phyloP scores from a whole-genome alignment of 2,329 filamentous ascomycete species.

The Cercospora beticola region DNA sequence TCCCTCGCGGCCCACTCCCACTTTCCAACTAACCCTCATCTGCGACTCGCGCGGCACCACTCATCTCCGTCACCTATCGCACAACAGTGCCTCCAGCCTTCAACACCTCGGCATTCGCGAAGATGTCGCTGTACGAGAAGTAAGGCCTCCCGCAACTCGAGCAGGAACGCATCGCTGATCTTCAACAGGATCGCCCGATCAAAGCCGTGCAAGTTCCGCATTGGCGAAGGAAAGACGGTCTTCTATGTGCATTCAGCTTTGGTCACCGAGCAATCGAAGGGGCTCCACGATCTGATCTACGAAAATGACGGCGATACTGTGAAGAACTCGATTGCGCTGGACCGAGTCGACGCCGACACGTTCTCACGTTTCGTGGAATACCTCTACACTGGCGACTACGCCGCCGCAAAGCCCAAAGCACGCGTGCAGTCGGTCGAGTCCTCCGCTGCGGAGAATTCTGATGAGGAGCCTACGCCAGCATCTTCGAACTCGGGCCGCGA shows the following conservation, averaged over 20 bases:
- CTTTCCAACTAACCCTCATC: neutral
- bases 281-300: neutral
- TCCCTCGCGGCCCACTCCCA: neutral
- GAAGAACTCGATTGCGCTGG: neutral
- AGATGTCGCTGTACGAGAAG: neutral
- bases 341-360: conserved; percentile 10
- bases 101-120: neutral
- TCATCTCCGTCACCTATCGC: neutral
- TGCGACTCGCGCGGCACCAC: neutral
- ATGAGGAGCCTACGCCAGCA: neutral
- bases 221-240: neutral
- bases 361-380: conserved; percentile 19
- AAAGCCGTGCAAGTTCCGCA: conserved; percentile 4
- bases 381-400: conserved; percentile 20
- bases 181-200: conserved; percentile 4
- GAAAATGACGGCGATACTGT: neutral
- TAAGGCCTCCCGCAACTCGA: neutral
- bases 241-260: conserved; percentile 5
- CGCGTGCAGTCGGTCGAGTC: neutral
- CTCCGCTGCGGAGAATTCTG: neutral
- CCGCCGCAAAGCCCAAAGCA: conserved; percentile 4
- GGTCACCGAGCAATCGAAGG: neutral
- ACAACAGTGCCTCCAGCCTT: neutral
- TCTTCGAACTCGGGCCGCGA: neutral
- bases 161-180: neutral